Evolutionary conservation across 805 yeast genomes (phyloP).

Genomic region (Grigorovia transvaalensis): DNA sequence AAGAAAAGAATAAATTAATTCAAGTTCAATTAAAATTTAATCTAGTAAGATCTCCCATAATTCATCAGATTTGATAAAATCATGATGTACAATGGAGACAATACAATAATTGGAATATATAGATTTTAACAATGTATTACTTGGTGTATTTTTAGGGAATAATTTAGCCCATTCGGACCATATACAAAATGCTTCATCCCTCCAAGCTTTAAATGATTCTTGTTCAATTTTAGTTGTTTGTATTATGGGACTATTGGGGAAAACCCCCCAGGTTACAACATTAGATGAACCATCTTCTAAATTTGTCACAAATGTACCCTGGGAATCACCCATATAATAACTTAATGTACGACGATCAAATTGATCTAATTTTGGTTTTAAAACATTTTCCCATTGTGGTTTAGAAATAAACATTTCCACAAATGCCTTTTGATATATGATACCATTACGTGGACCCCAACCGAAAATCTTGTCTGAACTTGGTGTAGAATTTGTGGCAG

Average conservation of each 20-base stretch:
- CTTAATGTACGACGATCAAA: conserved; percentile 41
- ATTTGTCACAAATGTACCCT: conserved; percentile 51
- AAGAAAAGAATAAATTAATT: too few relatives aligned
- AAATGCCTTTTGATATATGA: conserved; percentile 85
- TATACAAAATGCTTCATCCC: conserved; percentile 85
- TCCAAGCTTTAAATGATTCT: conserved; percentile 92
- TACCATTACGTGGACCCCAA: conserved; percentile 92
- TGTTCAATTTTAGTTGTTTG: conserved; percentile 89
- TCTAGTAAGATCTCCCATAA: conserved; percentile 57
- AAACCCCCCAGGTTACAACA: conserved; percentile 97
- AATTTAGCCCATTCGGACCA: conserved; percentile 89
- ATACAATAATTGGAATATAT: conserved; percentile 57
- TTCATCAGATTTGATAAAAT: conserved; percentile 59
- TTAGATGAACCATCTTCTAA: conserved; percentile 46
- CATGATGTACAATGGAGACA: conserved; percentile 83
- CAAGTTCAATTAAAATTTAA: not conserved
- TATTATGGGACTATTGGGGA: conserved; percentile 78
- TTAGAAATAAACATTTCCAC: conserved; percentile 81
- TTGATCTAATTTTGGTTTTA: conserved; percentile 43
- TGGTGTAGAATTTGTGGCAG: conserved; percentile 71
- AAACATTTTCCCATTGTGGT: conserved; percentile 48
- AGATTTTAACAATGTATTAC: conserved; percentile 51
- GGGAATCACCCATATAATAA: conserved; percentile 62
- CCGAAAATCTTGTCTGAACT: conserved; percentile 87
- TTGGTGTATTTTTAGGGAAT: conserved; percentile 42